Base-by-base conservation (phyloP, 2,329 filamentous ascomycete species). In the Torrubiella hemipterigena region DNA sequence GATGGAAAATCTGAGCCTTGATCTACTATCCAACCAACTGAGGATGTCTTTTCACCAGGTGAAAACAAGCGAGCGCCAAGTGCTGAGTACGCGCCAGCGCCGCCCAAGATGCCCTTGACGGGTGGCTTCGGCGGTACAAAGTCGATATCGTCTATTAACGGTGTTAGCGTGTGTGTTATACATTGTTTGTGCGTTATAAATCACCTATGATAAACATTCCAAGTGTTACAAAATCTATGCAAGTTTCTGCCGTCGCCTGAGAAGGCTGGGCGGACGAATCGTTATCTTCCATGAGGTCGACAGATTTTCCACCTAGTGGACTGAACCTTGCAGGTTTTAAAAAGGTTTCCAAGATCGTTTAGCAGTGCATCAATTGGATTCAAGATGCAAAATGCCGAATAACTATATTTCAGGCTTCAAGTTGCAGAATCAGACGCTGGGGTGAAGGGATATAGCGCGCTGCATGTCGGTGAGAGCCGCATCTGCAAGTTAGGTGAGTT, bases 21-120 rank as follows among this genome's bases (percentile, higher is more conserved):
- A 55, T 98, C 89, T 26, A 96, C 74, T 39, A 96, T 78, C 87
- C 87, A 96, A 40, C 84, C 85, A 6, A 96, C 74, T 3, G 70
- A 67, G 22, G 61, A 65, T 15, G 84, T 81, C 27, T 65, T 48
- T 4, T 75, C 67, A 19, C 66, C 59, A 3, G 84, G 82, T 5
- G 85, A 89, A 51, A 94, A 81, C 29, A 98, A 65, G 19, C 91
- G 81, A 13, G 91, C 91, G 14, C 91, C 91, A 6, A 96, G 63
- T 7, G 86, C 85, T 7, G 82, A 79, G 53, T 83, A 96, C 3
- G 86, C 73, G 17, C 87, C 91, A 17, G 81, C 91, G 16, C 91
- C 91, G 31, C 91, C 91, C n/a, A 91, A 65, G 14, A 95, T 70
- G 48, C 89, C 69, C 44, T 70, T 73, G 23, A 81, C 78, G 10